Percentiles rank a stretch among this genome's conserved stretches.
These are phyloP conservation scores for Bruguiera hainesii DNA, from an alignment of 441 rosid genomes.

Conservation along the genomic window DNA sequence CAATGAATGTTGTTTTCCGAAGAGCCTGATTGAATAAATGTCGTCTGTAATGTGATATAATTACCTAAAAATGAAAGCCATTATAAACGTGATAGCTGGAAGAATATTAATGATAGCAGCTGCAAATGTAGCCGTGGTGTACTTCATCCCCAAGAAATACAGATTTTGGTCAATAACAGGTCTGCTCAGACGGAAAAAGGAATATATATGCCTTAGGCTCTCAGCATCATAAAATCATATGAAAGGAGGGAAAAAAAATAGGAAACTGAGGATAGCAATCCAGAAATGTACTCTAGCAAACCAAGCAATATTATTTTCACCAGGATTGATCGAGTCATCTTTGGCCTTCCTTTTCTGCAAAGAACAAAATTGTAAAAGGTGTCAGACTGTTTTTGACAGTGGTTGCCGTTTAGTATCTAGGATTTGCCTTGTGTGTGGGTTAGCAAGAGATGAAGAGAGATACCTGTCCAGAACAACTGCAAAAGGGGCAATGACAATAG, in stretches of 20 bases:
- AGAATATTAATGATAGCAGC: conserved; percentile 77
- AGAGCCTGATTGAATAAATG: background rate
- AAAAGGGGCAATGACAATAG: conserved; percentile 73
- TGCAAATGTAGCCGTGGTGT: conserved; percentile 86
- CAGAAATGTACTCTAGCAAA: conserved; percentile 65
- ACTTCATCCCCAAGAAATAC: conserved; percentile 77
- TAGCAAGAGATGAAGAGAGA: conserved; percentile 12
- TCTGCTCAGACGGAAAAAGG: conserved; percentile 31
- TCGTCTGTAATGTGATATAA: background rate
- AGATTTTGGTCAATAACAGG: conserved; percentile 91
- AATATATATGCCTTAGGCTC: background rate
- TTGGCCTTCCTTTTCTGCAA: conserved; percentile 78
- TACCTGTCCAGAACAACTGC: conserved; percentile 71
- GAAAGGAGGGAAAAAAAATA: background rate
- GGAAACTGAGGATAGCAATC: background rate
- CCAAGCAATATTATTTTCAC: conserved; percentile 56
- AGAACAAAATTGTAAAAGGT: background rate
- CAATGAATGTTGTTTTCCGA: too few species aligned
- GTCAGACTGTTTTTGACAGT: too few species aligned
- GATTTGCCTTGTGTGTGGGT: background rate
- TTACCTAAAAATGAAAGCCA: conserved; percentile 68
- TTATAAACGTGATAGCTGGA: conserved; percentile 81
- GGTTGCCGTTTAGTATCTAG: background rate
- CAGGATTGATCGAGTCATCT: conserved; percentile 68
- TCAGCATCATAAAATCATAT: too few species aligned